Conservation (phyloP, 306 rosid genomes). For the Abrus pulchellus region DNA sequence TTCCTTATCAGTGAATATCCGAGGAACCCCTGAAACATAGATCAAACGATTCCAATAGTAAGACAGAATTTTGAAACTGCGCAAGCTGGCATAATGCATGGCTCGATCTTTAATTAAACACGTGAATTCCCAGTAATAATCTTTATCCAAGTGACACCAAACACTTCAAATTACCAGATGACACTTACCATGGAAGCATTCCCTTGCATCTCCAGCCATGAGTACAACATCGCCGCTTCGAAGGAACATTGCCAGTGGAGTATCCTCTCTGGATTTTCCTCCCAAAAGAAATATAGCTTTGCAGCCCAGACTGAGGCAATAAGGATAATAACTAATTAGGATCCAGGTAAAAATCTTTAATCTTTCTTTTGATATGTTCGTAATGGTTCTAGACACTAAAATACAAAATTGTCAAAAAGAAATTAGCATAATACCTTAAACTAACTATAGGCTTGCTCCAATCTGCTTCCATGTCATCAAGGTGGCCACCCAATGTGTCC, state of each 20-base stretch:
- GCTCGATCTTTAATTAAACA: not conserved
- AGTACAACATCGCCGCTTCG: constrained; percentile 96
- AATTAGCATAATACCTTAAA: constrained; percentile 67
- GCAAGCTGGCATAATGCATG: not conserved
- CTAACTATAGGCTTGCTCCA: constrained; percentile 94
- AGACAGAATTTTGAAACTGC: constrained; percentile 33
- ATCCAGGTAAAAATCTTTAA: constrained; percentile 27
- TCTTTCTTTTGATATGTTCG: constrained; percentile 5
- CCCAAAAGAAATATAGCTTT: constrained; percentile 94
- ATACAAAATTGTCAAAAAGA: not conserved
- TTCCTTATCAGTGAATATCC: constrained; percentile 80
- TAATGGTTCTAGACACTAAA: not conserved
- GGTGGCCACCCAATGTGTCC: constrained; percentile 93
- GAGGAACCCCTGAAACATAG: constrained; percentile 80
- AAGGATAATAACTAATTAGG: constrained; percentile 35
- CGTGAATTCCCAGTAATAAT: constrained; percentile 23
- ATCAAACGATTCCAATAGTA: constrained; percentile 43
- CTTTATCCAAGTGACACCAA: constrained; percentile 17
- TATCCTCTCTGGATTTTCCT: constrained; percentile 85
- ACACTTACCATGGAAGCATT: constrained; percentile 87
- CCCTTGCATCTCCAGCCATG: constrained; percentile 96
- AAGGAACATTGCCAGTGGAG: constrained; percentile 90
- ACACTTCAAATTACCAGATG: constrained; percentile 30
- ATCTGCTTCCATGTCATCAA: constrained; percentile 97
- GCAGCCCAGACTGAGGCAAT: constrained; percentile 82